A percentile compares a stretch with the other conserved stretches of the same genome.
These are phyloP conservation scores for Aaosphaeria arxii DNA, from an alignment of 2,329 filamentous ascomycete species.

Conservation along the genomic window DNA sequence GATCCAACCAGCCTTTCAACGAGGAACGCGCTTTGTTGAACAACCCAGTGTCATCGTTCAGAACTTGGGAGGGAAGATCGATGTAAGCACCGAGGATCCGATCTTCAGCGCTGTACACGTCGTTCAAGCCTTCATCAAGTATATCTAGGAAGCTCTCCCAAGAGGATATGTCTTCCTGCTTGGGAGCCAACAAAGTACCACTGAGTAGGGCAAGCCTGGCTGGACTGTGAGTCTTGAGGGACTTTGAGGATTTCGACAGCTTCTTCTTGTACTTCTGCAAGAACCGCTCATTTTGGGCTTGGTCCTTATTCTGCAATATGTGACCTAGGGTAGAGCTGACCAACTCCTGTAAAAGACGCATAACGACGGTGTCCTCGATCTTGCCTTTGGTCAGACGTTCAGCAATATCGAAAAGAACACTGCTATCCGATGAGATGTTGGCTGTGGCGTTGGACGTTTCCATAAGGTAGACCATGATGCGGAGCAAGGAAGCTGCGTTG, in stretches of 20 bases:
- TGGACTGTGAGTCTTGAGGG: constrained; percentile 16
- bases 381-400: constrained; percentile 17
- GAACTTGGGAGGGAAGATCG: constrained; percentile 14
- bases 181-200: constrained; percentile 21
- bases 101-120: constrained; percentile 9
- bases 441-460: constrained; percentile 34
- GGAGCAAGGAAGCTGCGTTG: constrained; percentile 12
- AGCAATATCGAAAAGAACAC: constrained; percentile 23
- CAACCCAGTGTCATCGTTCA: constrained; percentile 13
- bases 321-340: constrained; percentile 23
- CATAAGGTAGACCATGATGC: constrained; percentile 31
- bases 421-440: constrained; percentile 25
- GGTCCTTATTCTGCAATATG: constrained; percentile 31
- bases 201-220: constrained; percentile 22
- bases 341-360: constrained; percentile 23
- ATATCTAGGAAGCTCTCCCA: constrained; percentile 19
- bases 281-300: constrained; percentile 29
- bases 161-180: constrained; percentile 17
- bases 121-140: constrained; percentile 16
- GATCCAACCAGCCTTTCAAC: constrained; percentile 20
- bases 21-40: constrained; percentile 13
- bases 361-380: constrained; percentile 7
- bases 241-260: constrained; percentile 16
- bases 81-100: constrained; percentile 27
- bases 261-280: constrained; percentile 23